These are phyloP conservation scores for Malus hybrid DNA, from an alignment of 331 rosid species.

Conservation along the genomic window DNA sequence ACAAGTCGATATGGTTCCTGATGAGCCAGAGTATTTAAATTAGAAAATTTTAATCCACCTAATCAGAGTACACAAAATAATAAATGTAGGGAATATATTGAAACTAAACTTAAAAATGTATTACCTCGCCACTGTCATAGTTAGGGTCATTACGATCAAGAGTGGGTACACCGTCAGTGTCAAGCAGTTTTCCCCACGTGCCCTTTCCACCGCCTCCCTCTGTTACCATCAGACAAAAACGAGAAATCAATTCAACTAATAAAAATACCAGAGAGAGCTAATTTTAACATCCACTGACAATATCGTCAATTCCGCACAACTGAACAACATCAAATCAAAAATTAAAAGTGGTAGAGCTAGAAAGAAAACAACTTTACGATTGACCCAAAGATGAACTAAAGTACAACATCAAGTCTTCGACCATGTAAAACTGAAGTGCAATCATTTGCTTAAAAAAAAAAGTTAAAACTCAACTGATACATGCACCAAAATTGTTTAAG, in stretches of 20 bases:
- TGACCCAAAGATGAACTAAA: neutral
- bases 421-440: no score
- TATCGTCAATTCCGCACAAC: neutral
- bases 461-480: neutral
- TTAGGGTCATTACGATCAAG: slow-evolving; percentile 78
- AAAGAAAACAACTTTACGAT: no score
- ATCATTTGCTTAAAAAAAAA: neutral
- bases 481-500: neutral
- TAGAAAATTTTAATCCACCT: neutral
- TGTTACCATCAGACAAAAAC: slow-evolving; percentile 17
- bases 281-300: neutral
- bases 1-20: slow-evolving; percentile 97
- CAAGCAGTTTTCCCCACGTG: slow-evolving; percentile 81
- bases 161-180: slow-evolving; percentile 50
- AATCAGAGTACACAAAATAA: neutral
- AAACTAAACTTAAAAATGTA: neutral
- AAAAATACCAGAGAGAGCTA: neutral
- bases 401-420: no score
- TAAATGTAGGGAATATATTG: neutral
- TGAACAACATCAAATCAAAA: neutral
- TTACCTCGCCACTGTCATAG: slow-evolving; percentile 88
- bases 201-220: slow-evolving; percentile 96
- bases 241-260: neutral
- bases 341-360: neutral
- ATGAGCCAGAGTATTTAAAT: neutral